Percentiles rank a stretch among this genome's conserved stretches.
Conservation (phyloP, 148 eudicot genomes). For the Polygonum aviculare region DNA sequence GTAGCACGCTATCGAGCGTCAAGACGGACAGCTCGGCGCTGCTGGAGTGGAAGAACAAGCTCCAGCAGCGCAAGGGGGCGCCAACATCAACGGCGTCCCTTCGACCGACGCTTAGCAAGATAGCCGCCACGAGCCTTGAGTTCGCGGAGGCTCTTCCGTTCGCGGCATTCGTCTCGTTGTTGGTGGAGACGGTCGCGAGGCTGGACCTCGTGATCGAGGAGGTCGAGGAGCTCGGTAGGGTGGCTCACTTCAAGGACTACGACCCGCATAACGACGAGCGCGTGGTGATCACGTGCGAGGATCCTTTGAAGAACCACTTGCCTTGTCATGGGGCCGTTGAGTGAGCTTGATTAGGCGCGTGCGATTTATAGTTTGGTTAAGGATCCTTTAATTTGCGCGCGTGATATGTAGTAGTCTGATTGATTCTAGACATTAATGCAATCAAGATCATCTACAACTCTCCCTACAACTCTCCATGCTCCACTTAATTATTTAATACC, state of each 20-base stretch:
- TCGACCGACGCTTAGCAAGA: conserved; percentile 64
- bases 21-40: conserved; percentile 56
- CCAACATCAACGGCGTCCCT: conserved; percentile 20
- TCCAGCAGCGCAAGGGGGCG: conserved; percentile 18
- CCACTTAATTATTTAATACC: too few species aligned
- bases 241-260: conserved; percentile 61
- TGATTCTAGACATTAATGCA: too few species aligned
- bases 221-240: conserved; percentile 75
- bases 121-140: conserved; percentile 62
- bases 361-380: not conserved
- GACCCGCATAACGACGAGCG: conserved; percentile 23
- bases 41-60: conserved; percentile 41
- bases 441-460: too few species aligned
- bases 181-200: conserved; percentile 86
- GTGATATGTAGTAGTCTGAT: too few species aligned
- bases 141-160: conserved; percentile 97
- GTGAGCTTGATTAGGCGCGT: not conserved
- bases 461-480: too few species aligned
- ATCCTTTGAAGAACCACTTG: conserved; percentile 33
- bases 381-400: not conserved
- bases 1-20: conserved; percentile 23
- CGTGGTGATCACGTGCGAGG: conserved; percentile 13
- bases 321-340: conserved; percentile 43
- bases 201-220: conserved; percentile 80
- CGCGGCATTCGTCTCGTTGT: conserved; percentile 82